Percentiles rank a stretch among this genome's conserved stretches.
Conservation (phyloP, 1,284 basidiomycete genomes). For the Trichosporon sp. region DNA sequence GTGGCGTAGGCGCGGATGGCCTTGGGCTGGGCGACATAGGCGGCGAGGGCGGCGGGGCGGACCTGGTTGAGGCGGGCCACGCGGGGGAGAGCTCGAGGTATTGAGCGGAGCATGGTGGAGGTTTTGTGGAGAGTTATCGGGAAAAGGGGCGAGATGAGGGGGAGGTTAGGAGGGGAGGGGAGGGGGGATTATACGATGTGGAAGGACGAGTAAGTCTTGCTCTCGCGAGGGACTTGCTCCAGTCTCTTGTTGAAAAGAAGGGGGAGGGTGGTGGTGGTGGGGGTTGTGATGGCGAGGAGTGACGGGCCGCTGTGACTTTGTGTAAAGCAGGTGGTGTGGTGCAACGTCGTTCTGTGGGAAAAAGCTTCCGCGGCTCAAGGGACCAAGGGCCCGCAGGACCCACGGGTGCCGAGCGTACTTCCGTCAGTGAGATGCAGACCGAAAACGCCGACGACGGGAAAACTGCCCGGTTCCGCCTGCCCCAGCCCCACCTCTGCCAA, state of each 20-base stretch:
- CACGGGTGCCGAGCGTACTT: conserved; percentile 6
- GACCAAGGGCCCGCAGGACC: neutral
- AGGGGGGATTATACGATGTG: neutral
- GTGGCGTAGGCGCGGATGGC: conserved; percentile 32
- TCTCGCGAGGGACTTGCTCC: conserved; percentile 5
- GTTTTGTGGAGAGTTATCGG: neutral
- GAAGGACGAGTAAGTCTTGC: conserved; percentile 2
- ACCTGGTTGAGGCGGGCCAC: conserved; percentile 14
- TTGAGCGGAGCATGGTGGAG: conserved; percentile 29
- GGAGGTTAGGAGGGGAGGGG: neutral
- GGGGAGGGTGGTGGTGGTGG: neutral
- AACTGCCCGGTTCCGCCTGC: conserved; percentile 1
- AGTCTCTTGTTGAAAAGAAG: conserved; percentile 6
- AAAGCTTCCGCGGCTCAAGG: neutral
- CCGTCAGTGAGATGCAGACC: neutral
- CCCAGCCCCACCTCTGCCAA: neutral
- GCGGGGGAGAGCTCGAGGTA: conserved; percentile 27
- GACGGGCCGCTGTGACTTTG: neutral
- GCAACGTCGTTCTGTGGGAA: conserved; percentile 5
- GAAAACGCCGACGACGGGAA: conserved; percentile 7
- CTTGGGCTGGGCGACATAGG: conserved; percentile 12
- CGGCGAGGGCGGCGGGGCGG: conserved; percentile 7
- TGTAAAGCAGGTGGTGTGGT: conserved; percentile 4
- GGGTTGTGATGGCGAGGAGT: conserved; percentile 3
- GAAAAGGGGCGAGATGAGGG: neutral